These are phyloP conservation scores for Penicillium samsonianum DNA, from an alignment of 495 filamentous ascomycete genomes.

Conservation along the genomic window DNA sequence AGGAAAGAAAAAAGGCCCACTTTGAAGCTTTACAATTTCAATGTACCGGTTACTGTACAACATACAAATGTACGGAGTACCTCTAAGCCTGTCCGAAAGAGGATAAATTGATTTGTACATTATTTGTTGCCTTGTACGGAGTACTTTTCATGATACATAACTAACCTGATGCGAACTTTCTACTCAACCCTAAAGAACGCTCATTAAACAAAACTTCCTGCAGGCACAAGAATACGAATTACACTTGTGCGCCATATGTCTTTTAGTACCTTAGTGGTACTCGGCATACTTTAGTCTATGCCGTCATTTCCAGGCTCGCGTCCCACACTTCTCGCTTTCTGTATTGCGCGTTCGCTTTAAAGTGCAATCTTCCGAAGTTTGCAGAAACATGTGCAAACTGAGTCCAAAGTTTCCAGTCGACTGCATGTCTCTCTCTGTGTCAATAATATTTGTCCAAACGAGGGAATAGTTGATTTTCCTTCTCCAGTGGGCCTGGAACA, in stretches of 20 bases:
- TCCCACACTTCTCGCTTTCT: slow-evolving; percentile 21
- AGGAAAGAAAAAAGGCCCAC: slow-evolving; percentile 20
- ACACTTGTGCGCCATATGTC: slow-evolving; percentile 2
- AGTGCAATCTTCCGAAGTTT: background rate
- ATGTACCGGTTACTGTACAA: slow-evolving; percentile 14
- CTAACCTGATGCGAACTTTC: background rate
- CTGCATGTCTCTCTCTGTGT: no score
- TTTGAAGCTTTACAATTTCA: slow-evolving; percentile 18
- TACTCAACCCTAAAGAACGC: background rate
- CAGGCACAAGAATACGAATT: slow-evolving; percentile 16
- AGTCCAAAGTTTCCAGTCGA: background rate
- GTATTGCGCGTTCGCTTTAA: slow-evolving; percentile 9
- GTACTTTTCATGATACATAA: no score
- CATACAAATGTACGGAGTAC: background rate
- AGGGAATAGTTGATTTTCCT: background rate
- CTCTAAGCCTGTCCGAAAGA: slow-evolving; percentile 12
- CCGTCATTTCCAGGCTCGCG: slow-evolving; percentile 31
- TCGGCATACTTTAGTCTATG: slow-evolving; percentile 25
- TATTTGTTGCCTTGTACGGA: background rate
- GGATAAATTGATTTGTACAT: slow-evolving; percentile 22
- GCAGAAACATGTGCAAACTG: background rate
- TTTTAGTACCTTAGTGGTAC: slow-evolving; percentile 11
- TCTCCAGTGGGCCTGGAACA: background rate
- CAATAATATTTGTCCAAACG: background rate
- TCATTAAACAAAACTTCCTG: slow-evolving; percentile 1